Conservation (phyloP, 1,284 basidiomycete genomes). For the Malassezia dermatis region DNA sequence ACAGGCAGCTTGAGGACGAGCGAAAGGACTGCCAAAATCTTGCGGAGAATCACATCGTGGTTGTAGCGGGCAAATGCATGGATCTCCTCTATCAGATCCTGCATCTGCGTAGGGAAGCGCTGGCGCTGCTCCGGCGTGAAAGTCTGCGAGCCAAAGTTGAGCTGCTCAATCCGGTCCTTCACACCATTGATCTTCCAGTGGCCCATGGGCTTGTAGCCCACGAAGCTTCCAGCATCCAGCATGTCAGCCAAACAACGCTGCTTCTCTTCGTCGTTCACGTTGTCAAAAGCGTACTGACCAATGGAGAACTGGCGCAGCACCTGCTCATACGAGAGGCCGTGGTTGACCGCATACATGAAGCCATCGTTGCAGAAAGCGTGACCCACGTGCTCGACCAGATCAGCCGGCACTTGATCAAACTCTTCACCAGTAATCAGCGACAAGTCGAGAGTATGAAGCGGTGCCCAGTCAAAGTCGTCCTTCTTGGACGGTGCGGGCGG, state of each 20-base stretch:
- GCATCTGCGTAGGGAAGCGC: conserved; percentile 31
- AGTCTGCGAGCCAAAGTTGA: conserved; percentile 49
- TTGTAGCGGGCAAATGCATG: conserved; percentile 47
- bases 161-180: conserved; percentile 50
- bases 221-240: conserved; percentile 32
- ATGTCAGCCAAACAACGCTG: conserved; percentile 39
- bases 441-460: conserved; percentile 40
- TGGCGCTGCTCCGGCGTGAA: conserved; percentile 26
- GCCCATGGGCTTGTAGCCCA: conserved; percentile 51
- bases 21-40: conserved; percentile 50
- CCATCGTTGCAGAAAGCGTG: conserved; percentile 35
- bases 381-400: conserved; percentile 33
- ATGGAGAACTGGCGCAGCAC: conserved; percentile 45
- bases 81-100: conserved; percentile 46
- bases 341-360: conserved; percentile 46
- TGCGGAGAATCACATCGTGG: conserved; percentile 47
- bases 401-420: conserved; percentile 29
- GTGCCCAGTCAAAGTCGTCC: conserved; percentile 43
- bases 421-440: conserved; percentile 33
- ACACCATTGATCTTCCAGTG: conserved; percentile 49
- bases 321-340: conserved; percentile 36
- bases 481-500: conserved; percentile 31
- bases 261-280: conserved; percentile 34
- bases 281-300: conserved; percentile 42
- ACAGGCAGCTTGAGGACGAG: conserved; percentile 50